phyloP scores from a whole-genome alignment of 164 flowering plant genomes.

The Akebia trifoliata region DNA sequence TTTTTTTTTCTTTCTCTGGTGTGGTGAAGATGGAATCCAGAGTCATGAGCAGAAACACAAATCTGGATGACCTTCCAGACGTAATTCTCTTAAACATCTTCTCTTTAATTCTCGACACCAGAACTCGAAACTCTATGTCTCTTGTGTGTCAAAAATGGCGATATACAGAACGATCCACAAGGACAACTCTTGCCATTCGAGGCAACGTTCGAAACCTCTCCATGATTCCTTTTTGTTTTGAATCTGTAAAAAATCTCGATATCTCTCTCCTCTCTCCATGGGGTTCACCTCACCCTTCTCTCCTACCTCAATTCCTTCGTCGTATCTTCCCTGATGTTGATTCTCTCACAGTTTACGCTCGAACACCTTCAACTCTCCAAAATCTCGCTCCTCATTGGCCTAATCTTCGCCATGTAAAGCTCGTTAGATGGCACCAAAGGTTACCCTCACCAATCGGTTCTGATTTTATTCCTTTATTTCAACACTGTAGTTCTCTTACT shows the following conservation, averaged over 20 bases:
- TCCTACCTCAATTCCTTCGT: slow-evolving; percentile 51
- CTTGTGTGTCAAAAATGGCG: slow-evolving; percentile 61
- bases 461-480: slow-evolving; percentile 49
- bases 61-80: slow-evolving; percentile 71
- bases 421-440: slow-evolving; percentile 89
- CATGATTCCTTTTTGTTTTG: slow-evolving; percentile 58
- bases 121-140: slow-evolving; percentile 64
- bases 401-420: slow-evolving; percentile 40
- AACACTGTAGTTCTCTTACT: slow-evolving; percentile 25
- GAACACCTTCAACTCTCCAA: slow-evolving; percentile 41
- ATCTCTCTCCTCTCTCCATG: slow-evolving; percentile 83
- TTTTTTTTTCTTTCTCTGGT: too few species aligned
- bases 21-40: too few species aligned
- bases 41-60: slow-evolving; percentile 4
- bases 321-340: slow-evolving; percentile 52
- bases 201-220: slow-evolving; percentile 72
- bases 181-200: slow-evolving; percentile 63
- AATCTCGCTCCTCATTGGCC: slow-evolving; percentile 52
- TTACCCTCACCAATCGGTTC: slow-evolving; percentile 35
- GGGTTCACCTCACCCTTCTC: slow-evolving; percentile 44
- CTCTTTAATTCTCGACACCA: slow-evolving; percentile 38
- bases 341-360: slow-evolving; percentile 60
- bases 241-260: slow-evolving; percentile 52
- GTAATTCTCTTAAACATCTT: slow-evolving; percentile 53
- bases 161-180: slow-evolving; percentile 56